Conservation (phyloP, 106 monocot genomes). For the Dioscorea zingiberensis region DNA sequence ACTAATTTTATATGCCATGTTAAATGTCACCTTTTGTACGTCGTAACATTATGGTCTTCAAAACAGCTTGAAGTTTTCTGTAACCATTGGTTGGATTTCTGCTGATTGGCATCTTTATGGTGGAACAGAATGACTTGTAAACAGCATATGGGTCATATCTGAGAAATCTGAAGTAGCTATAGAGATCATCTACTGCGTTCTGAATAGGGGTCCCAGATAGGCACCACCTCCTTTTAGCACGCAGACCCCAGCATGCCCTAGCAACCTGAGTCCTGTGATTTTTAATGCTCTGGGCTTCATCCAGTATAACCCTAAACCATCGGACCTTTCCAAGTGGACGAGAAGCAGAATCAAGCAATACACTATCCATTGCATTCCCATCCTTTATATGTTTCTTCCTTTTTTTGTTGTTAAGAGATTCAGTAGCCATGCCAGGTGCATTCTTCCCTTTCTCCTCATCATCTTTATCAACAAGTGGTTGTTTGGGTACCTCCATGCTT, state of each 20-base stretch:
- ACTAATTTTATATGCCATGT: not conserved
- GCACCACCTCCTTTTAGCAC: constrained; percentile 98
- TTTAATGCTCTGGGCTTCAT: constrained; percentile 97
- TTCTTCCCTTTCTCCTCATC: constrained; percentile 52
- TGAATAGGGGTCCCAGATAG: constrained; percentile 95
- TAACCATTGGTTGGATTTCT: constrained; percentile 68
- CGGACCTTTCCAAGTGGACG: constrained; percentile 79
- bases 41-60: constrained; percentile 83
- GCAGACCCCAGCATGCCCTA: constrained; percentile 88
- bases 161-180: constrained; percentile 93
- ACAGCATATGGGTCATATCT: constrained; percentile 81
- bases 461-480: constrained; percentile 48
- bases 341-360: constrained; percentile 38
- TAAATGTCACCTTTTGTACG: constrained; percentile 83
- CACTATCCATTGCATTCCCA: constrained; percentile 2
- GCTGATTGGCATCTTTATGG: constrained; percentile 70
- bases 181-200: constrained; percentile 96
- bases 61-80: constrained; percentile 85
- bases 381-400: constrained; percentile 46
- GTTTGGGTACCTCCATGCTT: constrained; percentile 86
- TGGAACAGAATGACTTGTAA: constrained; percentile 61
- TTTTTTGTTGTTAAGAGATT: constrained; percentile 33
- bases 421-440: constrained; percentile 1
- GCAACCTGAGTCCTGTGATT: constrained; percentile 93
- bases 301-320: constrained; percentile 92